Evolutionary conservation across 2,329 filamentous ascomycete species (phyloP).

Genomic region (Pseudocercospora fuligena): DNA sequence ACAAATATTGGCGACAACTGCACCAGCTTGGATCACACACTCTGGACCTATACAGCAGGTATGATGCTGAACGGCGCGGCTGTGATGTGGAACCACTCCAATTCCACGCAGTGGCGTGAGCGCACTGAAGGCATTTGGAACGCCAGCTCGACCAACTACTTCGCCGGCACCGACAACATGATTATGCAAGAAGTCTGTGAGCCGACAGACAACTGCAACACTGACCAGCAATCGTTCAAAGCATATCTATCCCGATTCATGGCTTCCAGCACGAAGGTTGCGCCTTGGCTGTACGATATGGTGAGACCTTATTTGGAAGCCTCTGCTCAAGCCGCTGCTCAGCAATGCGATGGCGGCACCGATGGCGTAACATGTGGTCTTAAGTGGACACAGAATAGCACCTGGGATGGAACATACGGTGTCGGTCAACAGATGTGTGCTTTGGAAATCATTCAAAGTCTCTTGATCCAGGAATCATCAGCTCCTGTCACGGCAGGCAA

Average conservation of each 20-base stretch:
- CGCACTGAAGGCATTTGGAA: conserved; percentile 34
- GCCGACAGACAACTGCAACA: conserved; percentile 45
- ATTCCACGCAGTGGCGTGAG: conserved; percentile 28
- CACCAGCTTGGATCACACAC: conserved; percentile 46
- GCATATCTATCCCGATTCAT: conserved; percentile 52
- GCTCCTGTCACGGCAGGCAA: conserved; percentile 53
- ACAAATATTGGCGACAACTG: conserved; percentile 50
- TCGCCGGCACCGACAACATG: conserved; percentile 37
- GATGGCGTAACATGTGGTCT: conserved; percentile 52
- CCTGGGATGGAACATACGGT: conserved; percentile 54
- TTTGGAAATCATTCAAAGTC: conserved; percentile 55
- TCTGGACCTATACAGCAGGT: conserved; percentile 54
- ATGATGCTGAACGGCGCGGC: conserved; percentile 52
- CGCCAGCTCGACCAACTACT: conserved; percentile 45
- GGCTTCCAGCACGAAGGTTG: conserved; percentile 61
- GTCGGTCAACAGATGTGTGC: conserved; percentile 64
- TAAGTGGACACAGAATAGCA: conserved; percentile 45
- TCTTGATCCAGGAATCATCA: conserved; percentile 43
- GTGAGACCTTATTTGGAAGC: conserved; percentile 59
- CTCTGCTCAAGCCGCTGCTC: conserved; percentile 60
- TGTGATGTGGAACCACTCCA: conserved; percentile 45
- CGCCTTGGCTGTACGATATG: conserved; percentile 57
- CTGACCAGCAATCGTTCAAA: conserved; percentile 44
- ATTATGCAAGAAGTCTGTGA: conserved; percentile 56
- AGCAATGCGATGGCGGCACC: conserved; percentile 56